Conservation (phyloP, 306 rosid genomes). For the Casuarina cunninghamiana region DNA sequence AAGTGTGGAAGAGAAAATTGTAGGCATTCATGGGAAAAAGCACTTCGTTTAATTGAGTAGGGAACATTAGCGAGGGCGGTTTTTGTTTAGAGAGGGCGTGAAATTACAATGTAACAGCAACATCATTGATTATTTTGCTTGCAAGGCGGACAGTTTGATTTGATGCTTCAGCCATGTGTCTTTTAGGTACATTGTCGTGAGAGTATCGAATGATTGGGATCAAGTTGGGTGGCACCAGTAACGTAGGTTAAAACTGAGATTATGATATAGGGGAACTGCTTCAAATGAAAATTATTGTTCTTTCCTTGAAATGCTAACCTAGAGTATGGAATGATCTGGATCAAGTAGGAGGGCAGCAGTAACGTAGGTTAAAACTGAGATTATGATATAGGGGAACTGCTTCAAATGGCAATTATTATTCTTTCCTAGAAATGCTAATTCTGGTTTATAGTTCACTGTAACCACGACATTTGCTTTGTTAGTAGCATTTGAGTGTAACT, state of each 20-base stretch:
- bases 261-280: background rate
- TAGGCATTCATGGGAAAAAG: background rate
- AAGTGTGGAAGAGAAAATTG: background rate
- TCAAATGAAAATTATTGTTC: background rate
- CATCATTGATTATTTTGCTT: background rate
- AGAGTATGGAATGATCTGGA: background rate
- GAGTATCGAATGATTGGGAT: background rate
- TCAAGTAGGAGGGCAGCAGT: background rate
- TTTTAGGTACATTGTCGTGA: background rate
- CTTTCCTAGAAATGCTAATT: background rate
- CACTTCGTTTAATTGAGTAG: background rate
- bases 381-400: background rate
- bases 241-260: background rate
- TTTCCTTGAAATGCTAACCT: background rate
- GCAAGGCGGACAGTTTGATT: background rate
- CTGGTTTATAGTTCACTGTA: background rate
- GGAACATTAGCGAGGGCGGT: background rate
- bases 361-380: background rate
- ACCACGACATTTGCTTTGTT: background rate
- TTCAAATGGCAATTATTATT: background rate
- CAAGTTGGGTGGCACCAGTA: background rate
- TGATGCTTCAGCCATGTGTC: background rate
- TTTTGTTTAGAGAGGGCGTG: background rate
- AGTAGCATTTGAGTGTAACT: background rate
- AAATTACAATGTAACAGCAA: background rate